Evolutionary conservation across 768 basidiomycete genomes (phyloP), one percentile per base, ranked within the genome.

Genomic region (Fistulinella prunicolor): DNA sequence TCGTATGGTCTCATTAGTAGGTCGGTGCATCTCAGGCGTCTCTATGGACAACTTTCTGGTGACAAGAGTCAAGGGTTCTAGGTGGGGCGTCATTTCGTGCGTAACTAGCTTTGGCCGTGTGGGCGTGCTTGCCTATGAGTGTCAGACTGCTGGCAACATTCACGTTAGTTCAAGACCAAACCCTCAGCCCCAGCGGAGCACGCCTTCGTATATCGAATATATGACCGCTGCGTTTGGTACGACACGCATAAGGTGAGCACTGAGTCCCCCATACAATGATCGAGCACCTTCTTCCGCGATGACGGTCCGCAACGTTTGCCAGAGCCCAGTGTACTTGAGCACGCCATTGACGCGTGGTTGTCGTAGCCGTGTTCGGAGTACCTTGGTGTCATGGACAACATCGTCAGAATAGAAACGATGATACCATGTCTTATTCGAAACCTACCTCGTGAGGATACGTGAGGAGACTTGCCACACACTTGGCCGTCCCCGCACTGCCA

Each of bases 371-470:
- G 96, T 99, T 28, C 95, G 88, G 21, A 97, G 68, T 3, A 97
- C 92, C 91, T 93, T 44, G 16, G 36, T 17, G 6, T 19, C 32
- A 34, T 13, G 6, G 16, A 42, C 30, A 20, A 26, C 40, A 24
- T 42, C 44, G 32, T 60, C 44, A 29, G 51, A 29, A 30, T n/a
- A 10, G 24, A 20, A n/a, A 40, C 37, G 1, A 13, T 2, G 13
- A 46, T 20, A 40, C 43, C 32, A 46, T n/a, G n/a, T n/a, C n/a
- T n/a, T n/a, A n/a, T n/a, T 13, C 10, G 1, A 30, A 17, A 44
- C 81, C 47, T 45, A 93, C 95, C 78, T 99, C 95, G 58, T 99
- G 96, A 38, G 96, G 96, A 73, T 99, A 99, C 1, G 96, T 98
- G 58, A 98, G 90, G 30, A 97, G 69, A 57, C 86, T 93, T 0